A percentile compares a stretch with the other conserved stretches of the same genome.
Evolutionary conservation across 768 basidiomycete species (phyloP).

Genomic region (Rhizopogon roseolus): DNA sequence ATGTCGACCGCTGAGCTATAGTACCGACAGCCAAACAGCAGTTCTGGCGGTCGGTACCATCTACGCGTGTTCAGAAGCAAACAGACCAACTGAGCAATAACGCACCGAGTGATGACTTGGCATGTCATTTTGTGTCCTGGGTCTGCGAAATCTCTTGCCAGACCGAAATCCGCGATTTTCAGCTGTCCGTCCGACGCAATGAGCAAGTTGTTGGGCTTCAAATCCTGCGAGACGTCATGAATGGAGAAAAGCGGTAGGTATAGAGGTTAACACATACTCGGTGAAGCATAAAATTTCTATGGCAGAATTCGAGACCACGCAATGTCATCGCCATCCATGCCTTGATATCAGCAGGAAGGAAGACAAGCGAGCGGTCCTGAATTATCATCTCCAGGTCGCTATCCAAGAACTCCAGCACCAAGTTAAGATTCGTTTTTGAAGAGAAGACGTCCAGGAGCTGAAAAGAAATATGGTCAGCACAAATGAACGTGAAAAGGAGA

Average conservation of each 20-base stretch:
- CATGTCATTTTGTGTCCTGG: conserved; percentile 96
- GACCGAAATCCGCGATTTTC: conserved; percentile 98
- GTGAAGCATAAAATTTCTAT: conserved; percentile 90
- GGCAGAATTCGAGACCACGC: conserved; percentile 97
- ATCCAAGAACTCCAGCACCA: conserved; percentile 94
- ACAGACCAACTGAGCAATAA: conserved; percentile 3
- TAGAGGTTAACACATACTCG: conserved; percentile 49
- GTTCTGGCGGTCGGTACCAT: conserved; percentile 97
- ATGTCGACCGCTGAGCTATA: conserved; percentile 92
- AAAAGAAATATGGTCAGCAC: background rate
- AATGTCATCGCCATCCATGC: conserved; percentile 99
- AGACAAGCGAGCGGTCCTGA: conserved; percentile 87
- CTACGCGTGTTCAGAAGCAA: conserved; percentile 34
- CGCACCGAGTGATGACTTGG: conserved; percentile 94
- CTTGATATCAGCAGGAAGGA: conserved; percentile 94
- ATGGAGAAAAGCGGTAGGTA: background rate
- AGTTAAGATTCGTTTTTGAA: conserved; percentile 92
- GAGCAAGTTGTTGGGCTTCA: conserved; percentile 98
- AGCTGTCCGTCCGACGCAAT: conserved; percentile 87
- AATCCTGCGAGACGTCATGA: conserved; percentile 54
- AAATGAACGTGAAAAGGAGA: background rate
- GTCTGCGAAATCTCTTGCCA: conserved; percentile 94
- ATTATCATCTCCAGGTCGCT: conserved; percentile 97
- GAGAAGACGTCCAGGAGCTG: conserved; percentile 97
- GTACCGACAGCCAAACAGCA: conserved; percentile 85